Evolutionary conservation across 202 grass and related monocot genomes (phyloP).

Genomic region (Eragrostis tef): DNA sequence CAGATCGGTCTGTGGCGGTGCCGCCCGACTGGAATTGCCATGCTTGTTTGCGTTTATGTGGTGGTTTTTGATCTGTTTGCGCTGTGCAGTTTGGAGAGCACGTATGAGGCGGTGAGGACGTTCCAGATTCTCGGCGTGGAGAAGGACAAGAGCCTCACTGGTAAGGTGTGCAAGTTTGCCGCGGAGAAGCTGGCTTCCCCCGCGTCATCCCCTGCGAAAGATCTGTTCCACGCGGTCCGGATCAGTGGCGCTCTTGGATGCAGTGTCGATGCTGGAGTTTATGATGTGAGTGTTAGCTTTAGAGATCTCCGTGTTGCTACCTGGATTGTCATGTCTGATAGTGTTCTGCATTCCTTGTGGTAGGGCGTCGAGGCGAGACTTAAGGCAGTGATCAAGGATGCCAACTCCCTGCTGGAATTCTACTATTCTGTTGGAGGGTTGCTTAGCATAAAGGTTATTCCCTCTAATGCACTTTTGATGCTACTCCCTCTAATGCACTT

Average conservation of each 20-base stretch:
- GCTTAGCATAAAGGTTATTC: conserved; percentile 74
- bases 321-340: conserved; percentile 26
- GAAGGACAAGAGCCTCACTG: conserved; percentile 47
- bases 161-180: conserved; percentile 59
- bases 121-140: conserved; percentile 79
- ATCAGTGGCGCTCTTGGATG: conserved; percentile 66
- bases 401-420: conserved; percentile 77
- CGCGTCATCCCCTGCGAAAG: conserved; percentile 51
- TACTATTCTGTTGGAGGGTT: conserved; percentile 78
- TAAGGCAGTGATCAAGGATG: conserved; percentile 72
- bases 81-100: conserved; percentile 80
- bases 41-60: not conserved
- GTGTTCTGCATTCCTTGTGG: conserved; percentile 35
- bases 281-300: conserved; percentile 63
- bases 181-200: conserved; percentile 57
- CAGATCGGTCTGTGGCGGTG: conserved; percentile 33
- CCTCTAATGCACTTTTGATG: conserved; percentile 2
- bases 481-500: conserved; percentile 17
- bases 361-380: conserved; percentile 67
- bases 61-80: not conserved
- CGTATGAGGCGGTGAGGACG: conserved; percentile 75
- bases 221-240: conserved; percentile 78
- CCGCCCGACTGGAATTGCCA: conserved; percentile 25
- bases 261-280: conserved; percentile 45
- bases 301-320: conserved; percentile 18